phyloP scores from a whole-genome alignment of 768 basidiomycete genomes.

The Rubroboletus satanas region DNA sequence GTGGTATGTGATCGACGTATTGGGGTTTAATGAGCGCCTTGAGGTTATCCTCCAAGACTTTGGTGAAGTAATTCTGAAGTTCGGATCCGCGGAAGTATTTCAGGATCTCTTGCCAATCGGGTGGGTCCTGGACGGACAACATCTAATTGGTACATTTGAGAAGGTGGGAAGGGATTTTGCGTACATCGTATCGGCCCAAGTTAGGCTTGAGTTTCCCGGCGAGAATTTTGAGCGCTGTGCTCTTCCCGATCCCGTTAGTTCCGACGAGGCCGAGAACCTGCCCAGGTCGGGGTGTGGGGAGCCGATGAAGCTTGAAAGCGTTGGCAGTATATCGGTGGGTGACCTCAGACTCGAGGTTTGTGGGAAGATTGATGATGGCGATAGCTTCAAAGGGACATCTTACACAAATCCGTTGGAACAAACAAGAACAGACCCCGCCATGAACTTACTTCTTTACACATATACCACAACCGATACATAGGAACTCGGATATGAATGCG shows the following conservation, averaged over 20 bases:
- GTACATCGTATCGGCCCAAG: slow-evolving; percentile 90
- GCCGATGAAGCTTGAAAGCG: slow-evolving; percentile 96
- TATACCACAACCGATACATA: slow-evolving; percentile 99
- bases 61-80: slow-evolving; percentile 99
- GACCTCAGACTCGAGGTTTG: slow-evolving; percentile 92
- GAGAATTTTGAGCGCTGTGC: slow-evolving; percentile 93
- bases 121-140: slow-evolving; percentile 66
- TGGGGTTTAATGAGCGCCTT: slow-evolving; percentile 99
- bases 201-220: slow-evolving; percentile 98
- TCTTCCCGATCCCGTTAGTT: slow-evolving; percentile 99
- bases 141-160: neutral
- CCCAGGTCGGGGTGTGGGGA: slow-evolving; percentile 94
- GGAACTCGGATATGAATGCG: slow-evolving; percentile 96
- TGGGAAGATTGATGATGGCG: slow-evolving; percentile 97
- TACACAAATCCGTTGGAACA: slow-evolving; percentile 1
- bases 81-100: slow-evolving; percentile 99
- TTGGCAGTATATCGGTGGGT: slow-evolving; percentile 99
- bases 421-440: neutral
- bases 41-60: slow-evolving; percentile 96
- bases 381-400: slow-evolving; percentile 99
- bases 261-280: slow-evolving; percentile 99
- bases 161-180: slow-evolving; percentile 24
- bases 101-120: slow-evolving; percentile 98
- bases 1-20: slow-evolving; percentile 98
- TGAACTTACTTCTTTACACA: slow-evolving; percentile 93